Conservation (phyloP, 2,329 filamentous ascomycete genomes). For the Aspergillus costaricaensis region DNA sequence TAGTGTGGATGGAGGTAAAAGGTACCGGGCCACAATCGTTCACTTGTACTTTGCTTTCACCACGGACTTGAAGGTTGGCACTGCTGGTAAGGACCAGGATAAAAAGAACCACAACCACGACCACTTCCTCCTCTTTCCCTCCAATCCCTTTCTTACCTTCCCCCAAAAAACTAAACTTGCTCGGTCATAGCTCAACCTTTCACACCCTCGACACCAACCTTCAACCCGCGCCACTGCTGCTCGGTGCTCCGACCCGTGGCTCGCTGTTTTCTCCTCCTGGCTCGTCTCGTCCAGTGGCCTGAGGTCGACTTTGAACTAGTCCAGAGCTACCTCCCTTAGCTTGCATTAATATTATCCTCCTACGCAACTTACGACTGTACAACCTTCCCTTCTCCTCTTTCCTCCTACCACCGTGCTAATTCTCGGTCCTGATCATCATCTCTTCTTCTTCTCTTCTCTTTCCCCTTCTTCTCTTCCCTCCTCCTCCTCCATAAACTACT, state of each 20-base stretch:
- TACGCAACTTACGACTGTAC: slow-evolving; percentile 17
- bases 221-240: slow-evolving; percentile 27
- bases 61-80: not conserved
- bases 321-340: slow-evolving; percentile 20
- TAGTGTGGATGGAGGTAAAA: slow-evolving; percentile 7
- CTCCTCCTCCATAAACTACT: not conserved
- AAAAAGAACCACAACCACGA: slow-evolving; percentile 10
- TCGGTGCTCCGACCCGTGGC: slow-evolving; percentile 29
- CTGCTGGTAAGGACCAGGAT: not conserved
- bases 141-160: not conserved
- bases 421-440: slow-evolving; percentile 15
- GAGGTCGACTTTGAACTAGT: slow-evolving; percentile 17
- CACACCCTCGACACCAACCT: not conserved
- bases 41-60: not conserved
- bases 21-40: slow-evolving; percentile 4
- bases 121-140: not conserved
- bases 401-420: not conserved
- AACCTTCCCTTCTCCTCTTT: slow-evolving; percentile 15
- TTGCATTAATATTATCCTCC: slow-evolving; percentile 17
- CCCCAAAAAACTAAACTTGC: slow-evolving; percentile 8
- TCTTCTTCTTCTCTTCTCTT: slow-evolving; percentile 9
- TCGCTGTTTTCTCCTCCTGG: too few species aligned
- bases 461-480: slow-evolving; percentile 17
- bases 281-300: slow-evolving; percentile 24
- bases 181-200: slow-evolving; percentile 12